Evolutionary conservation across 805 yeast species (phyloP).

Genomic region (Myxozyma geophila): DNA sequence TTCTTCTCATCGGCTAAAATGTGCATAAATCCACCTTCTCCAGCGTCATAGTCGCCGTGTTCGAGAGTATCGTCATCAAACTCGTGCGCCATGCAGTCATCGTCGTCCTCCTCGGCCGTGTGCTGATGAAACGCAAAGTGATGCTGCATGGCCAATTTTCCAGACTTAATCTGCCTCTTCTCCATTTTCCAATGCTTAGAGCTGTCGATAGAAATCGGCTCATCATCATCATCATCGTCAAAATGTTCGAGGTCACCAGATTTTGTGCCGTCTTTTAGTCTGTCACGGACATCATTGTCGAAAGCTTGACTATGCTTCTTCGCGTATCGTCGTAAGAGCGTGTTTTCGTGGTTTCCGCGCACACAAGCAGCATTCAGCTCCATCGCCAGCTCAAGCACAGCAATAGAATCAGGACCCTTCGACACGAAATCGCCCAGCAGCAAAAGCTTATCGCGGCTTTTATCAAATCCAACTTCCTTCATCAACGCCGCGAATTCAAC

Average conservation of each 20-base stretch:
- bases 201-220: not conserved
- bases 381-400: conserved; percentile 68
- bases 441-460: conserved; percentile 60
- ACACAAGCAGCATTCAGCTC: conserved; percentile 68
- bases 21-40: conserved; percentile 31
- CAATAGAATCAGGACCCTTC: conserved; percentile 78
- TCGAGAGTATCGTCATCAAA: conserved; percentile 34
- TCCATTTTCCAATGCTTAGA: not conserved
- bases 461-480: conserved; percentile 53
- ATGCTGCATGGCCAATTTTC: conserved; percentile 4
- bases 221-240: conserved; percentile 35
- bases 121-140: conserved; percentile 3
- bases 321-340: conserved; percentile 67
- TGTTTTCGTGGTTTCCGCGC: conserved; percentile 87
- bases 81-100: conserved; percentile 34
- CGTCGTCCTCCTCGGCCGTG: conserved; percentile 27
- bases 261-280: conserved; percentile 31
- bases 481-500: conserved; percentile 60
- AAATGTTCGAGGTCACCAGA: conserved; percentile 42
- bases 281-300: conserved; percentile 37
- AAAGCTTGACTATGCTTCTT: conserved; percentile 55
- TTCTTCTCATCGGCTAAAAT: conserved; percentile 35
- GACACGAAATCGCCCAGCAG: conserved; percentile 83
- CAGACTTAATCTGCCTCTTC: not conserved
- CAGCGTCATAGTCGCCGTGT: conserved; percentile 32